Base-by-base conservation (phyloP, 31 red algal genomes). In the Asparagopsis taxiformis region DNA sequence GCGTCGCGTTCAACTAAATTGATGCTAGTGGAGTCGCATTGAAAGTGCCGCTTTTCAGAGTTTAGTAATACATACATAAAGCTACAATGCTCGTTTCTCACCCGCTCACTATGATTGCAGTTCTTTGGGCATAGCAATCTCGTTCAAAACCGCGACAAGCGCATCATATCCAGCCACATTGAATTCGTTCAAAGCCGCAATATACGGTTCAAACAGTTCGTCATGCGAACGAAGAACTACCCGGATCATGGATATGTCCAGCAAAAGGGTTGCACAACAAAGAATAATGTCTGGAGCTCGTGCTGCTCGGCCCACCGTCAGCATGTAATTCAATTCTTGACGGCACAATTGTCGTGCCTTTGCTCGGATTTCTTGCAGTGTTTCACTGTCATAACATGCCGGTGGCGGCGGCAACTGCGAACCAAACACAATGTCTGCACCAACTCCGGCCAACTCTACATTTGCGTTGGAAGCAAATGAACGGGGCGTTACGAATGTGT, bases 111-210 rank as follows among this genome's bases (percentile, higher is more conserved):
- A 24, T 24, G 26, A 55, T 24, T 24, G 26, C 5, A 55, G 21
- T 44, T 30, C 25, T 49, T 61, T 75, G 7, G 81, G 81, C 31
- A 53, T 55, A 44, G 81, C 81, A 39, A 90, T 72, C 62, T 90
- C 86, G 56, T 90, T 75, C 31, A 90, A 17, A 35, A 81, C 77
- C 9, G 86, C 72, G 24, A 76, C 70, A 11, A 91, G 64, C 28
- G 78, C 77, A 62, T 82, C 63, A 58, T 91, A 91, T 17, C 87
- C 87, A 51, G 65, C 49, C 19, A 70, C 77, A 55, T 88, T 71
- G 36, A 88, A 83, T 63, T 81, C 83, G 65, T 81, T 30, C 28
- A 94, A 49, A 31, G 91, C 91, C 15, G 64, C 82, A 35, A 88
- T 38, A 60, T 88, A 88, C 37, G 91, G 62, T 44, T 69, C 65